Base-by-base conservation (phyloP, 805 yeast genomes). In the Metschnikowia continentalis region DNA sequence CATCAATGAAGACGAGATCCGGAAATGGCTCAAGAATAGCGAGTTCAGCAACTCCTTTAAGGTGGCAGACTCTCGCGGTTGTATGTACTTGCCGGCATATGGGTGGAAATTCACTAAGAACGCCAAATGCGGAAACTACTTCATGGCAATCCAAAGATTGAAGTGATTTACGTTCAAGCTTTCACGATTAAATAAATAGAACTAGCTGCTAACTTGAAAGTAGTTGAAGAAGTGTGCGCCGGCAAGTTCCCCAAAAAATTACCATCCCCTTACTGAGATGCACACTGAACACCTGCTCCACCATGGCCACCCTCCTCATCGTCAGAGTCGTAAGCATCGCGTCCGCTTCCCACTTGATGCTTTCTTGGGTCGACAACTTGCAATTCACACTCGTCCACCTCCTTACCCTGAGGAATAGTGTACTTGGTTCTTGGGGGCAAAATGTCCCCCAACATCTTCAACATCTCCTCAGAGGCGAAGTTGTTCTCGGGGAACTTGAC, bases 401-500 rank as follows among this genome's bases (percentile, higher is more conserved):
- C 83, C 45, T 85, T 90, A 58, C 78, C 82, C 62, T 75, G 77
- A 67, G 97, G 96, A 61, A 88, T 75, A 30, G 68, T 61, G 30
- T 78, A 71, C 51, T 72, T 69, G 13, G 76, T 71, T 79, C 97
- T 84, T 42, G 92, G 70, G 40, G 99, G 98, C 68, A 94, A 79
- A 45, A 90, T 77, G 39, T 70, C 64, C 70, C 88, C 96, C 67
- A 94, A 81, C 59, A 77, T 71, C 67, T 83, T 80, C 68, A 90
- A 77, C 64, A 85, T 79, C 48, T 83, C 90, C 68, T 88, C 96
- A 53, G 79, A 63, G 45, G 96, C 79, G 67, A 88, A 90, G 65
- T 84, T 79, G 48, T 77, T 71, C 48, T 68, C 66, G 58, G 99
- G 99, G 89, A 94, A 94, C 67, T 87, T 90, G 63, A 94, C 80